Base-by-base conservation (phyloP, 345 rosid genomes). In the Melaleuca alternifolia region DNA sequence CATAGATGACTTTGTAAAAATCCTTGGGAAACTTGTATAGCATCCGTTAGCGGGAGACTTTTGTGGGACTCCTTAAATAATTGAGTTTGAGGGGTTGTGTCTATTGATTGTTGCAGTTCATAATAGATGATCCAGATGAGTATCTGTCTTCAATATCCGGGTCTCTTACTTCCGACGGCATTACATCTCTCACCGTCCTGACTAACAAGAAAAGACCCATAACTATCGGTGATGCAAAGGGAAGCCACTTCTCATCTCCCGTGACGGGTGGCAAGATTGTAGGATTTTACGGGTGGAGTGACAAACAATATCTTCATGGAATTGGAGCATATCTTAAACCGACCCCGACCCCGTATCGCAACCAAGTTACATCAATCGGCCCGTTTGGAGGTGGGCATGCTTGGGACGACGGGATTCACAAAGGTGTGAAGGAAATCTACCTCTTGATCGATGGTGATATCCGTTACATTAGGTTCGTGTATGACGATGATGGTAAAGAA, bases 121-220 rank as follows among this genome's bases (percentile, higher is more conserved):
- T n/a, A n/a, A n/a, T n/a, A n/a, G n/a, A n/a, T n/a, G 59, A 0
- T 26, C 1, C 6, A 14, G 13, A 24, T 9, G 85, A 84, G 54
- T 10, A 84, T 57, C 12, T 84, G n/a, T 28, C 14, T 44, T 4
- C 1, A 18, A 21, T 84, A 0, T 16, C 50, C 10, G 85, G 65
- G 23, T 7, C 0, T 6, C 6, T 0, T 0, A 20, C 3, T 26
- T n/a, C n/a, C 8, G 11, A 30, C 14, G 28, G 18, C 28, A 84
- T 84, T 53, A 52, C 20, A 84, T 5, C 8, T 6, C 62, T 84
- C 14, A 10, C 0, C 0, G 53, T 84, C 53, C 1, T 0, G 13
- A 84, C 26, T 14, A 54, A 30, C 62, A 10, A 84, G 10, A 83
- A 13, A 0, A 20, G 2, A 1, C 0, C 0, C 11, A 44, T 10